Conservation (phyloP, 2,329 filamentous ascomycete genomes). For the Chalaropsis ovoidea region DNA sequence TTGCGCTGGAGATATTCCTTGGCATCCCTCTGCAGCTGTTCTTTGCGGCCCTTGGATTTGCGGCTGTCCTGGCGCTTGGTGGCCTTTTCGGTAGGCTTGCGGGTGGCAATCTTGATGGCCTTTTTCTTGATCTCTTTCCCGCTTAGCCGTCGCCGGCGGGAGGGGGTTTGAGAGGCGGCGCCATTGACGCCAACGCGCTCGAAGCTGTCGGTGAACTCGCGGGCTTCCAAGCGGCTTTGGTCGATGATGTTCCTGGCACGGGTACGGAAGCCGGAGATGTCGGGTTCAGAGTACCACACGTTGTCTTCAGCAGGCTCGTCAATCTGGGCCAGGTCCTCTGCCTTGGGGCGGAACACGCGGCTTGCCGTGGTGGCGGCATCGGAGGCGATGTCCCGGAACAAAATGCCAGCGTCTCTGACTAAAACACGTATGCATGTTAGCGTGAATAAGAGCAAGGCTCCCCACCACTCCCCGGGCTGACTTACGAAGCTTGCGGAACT, state of each 20-base stretch:
- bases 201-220: slow-evolving; percentile 50
- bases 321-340: slow-evolving; percentile 66
- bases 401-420: slow-evolving; percentile 67
- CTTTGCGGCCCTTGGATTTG: slow-evolving; percentile 37
- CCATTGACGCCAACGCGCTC: slow-evolving; percentile 35
- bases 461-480: slow-evolving; percentile 28
- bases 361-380: slow-evolving; percentile 79
- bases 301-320: slow-evolving; percentile 82
- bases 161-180: not conserved
- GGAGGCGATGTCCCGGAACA: slow-evolving; percentile 82
- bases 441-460: slow-evolving; percentile 10
- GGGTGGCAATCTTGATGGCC: slow-evolving; percentile 37
- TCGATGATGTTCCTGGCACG: slow-evolving; percentile 57
- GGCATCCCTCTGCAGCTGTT: slow-evolving; percentile 41
- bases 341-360: slow-evolving; percentile 60
- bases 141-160: not conserved
- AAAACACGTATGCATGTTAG: slow-evolving; percentile 16
- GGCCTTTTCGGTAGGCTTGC: slow-evolving; percentile 45
- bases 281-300: slow-evolving; percentile 81
- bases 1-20: slow-evolving; percentile 74
- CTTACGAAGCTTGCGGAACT: slow-evolving; percentile 82
- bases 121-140: slow-evolving; percentile 7
- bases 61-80: slow-evolving; percentile 29
- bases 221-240: slow-evolving; percentile 51
- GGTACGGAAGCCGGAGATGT: slow-evolving; percentile 59